Evolutionary conservation across 2,329 filamentous ascomycete species (phyloP).

Genomic region (Drechslerella dactyloides): DNA sequence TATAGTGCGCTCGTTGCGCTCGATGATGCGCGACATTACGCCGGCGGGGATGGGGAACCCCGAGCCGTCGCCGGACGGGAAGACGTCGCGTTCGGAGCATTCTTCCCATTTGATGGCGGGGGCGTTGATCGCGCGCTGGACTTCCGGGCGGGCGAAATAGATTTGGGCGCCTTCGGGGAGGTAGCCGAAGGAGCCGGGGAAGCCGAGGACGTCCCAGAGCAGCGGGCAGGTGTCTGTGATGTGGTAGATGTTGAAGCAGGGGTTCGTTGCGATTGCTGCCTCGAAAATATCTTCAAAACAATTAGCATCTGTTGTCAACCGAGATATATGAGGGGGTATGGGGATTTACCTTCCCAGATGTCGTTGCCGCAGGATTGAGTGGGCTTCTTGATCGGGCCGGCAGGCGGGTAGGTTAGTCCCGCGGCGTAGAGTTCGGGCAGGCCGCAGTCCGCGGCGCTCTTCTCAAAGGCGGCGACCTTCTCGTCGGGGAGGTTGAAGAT

Average conservation of each 20-base stretch:
- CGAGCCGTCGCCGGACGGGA: slow-evolving; percentile 62
- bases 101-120: slow-evolving; percentile 65
- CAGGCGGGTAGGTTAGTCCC: slow-evolving; percentile 73
- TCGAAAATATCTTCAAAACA: slow-evolving; percentile 60
- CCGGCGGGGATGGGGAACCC: slow-evolving; percentile 64
- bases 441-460: slow-evolving; percentile 66
- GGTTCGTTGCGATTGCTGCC: slow-evolving; percentile 68
- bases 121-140: slow-evolving; percentile 72
- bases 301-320: background rate
- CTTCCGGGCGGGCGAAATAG: slow-evolving; percentile 74
- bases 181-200: slow-evolving; percentile 61
- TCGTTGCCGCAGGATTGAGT: background rate
- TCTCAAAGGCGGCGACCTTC: slow-evolving; percentile 64
- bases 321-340: background rate
- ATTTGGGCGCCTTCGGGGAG: slow-evolving; percentile 67
- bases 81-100: slow-evolving; percentile 63
- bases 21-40: slow-evolving; percentile 74
- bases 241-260: slow-evolving; percentile 80
- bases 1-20: slow-evolving; percentile 73
- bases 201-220: slow-evolving; percentile 55
- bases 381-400: slow-evolving; percentile 65
- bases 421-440: slow-evolving; percentile 67
- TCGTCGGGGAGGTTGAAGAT: slow-evolving; percentile 71
- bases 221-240: slow-evolving; percentile 67
- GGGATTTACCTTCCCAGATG: slow-evolving; percentile 28